Conservation (phyloP, 306 rosid genomes). For the Hippophae tibetana region DNA sequence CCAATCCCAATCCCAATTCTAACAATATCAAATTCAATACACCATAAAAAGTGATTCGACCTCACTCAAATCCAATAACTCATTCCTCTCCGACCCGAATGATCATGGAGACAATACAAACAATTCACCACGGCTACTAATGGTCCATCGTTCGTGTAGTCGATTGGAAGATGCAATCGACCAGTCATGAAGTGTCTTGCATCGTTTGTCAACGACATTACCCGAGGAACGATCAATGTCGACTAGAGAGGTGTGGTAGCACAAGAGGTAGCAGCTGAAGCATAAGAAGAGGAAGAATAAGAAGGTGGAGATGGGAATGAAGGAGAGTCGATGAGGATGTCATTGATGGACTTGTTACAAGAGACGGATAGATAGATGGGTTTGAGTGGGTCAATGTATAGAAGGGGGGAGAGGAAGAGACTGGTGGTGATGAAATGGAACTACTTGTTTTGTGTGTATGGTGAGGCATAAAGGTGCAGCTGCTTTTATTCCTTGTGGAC, state of each 20-base stretch:
- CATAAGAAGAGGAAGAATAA: slow-evolving; percentile 13
- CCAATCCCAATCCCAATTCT: slow-evolving; percentile 6
- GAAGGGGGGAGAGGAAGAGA: slow-evolving; percentile 25
- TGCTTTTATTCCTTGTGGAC: slow-evolving; percentile 58
- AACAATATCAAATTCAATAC: not conserved
- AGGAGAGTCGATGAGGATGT: slow-evolving; percentile 43
- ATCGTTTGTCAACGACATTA: slow-evolving; percentile 28
- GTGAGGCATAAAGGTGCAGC: slow-evolving; percentile 67
- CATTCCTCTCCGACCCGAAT: slow-evolving; percentile 1
- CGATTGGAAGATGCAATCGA: slow-evolving; percentile 17
- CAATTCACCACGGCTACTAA: slow-evolving; percentile 8
- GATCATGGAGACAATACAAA: not conserved
- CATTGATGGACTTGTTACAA: slow-evolving; percentile 76
- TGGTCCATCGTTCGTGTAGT: slow-evolving; percentile 23
- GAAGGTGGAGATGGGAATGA: not conserved
- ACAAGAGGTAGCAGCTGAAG: slow-evolving; percentile 30
- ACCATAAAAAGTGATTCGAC: slow-evolving; percentile 10
- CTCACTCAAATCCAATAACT: slow-evolving; percentile 17
- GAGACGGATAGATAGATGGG: slow-evolving; percentile 72
- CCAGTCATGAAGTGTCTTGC: slow-evolving; percentile 22
- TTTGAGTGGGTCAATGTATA: slow-evolving; percentile 37
- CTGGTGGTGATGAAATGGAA: slow-evolving; percentile 26
- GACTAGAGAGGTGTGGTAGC: slow-evolving; percentile 42
- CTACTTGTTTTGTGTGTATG: slow-evolving; percentile 70
- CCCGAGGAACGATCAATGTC: slow-evolving; percentile 36